A percentile compares a stretch with the other conserved stretches of the same genome.
These are phyloP conservation scores for Rhododendron henanense DNA, from an alignment of 148 eudicot species.

Conservation along the genomic window DNA sequence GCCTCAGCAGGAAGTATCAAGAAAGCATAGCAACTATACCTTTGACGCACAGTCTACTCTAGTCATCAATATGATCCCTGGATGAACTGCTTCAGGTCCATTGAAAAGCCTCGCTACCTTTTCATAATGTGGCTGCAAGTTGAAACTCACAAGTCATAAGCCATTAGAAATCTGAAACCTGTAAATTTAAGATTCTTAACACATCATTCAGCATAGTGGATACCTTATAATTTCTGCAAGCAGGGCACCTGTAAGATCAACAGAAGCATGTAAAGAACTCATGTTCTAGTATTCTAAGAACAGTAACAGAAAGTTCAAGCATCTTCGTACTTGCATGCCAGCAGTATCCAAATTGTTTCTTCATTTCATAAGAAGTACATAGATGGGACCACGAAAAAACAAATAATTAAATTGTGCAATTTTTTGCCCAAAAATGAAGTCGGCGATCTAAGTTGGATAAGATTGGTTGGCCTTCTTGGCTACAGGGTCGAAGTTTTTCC, in stretches of 20 bases:
- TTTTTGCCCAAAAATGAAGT: neutral
- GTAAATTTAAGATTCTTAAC: neutral
- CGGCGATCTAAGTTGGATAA: neutral
- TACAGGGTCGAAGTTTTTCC: neutral
- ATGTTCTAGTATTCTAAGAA: neutral
- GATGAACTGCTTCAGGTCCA: conserved; percentile 85
- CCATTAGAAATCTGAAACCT: conserved; percentile 8
- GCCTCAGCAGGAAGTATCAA: neutral
- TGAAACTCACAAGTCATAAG: conserved; percentile 6
- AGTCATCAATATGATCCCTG: conserved; percentile 81
- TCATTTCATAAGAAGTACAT: neutral
- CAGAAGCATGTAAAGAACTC: conserved; percentile 17
- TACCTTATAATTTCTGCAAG: conserved; percentile 98
- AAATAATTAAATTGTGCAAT: neutral
- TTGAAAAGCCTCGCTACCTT: conserved; percentile 91
- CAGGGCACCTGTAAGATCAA: conserved; percentile 80
- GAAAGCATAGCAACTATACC: conserved; percentile 52
- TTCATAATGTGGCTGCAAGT: conserved; percentile 90
- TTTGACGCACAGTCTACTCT: conserved; percentile 89
- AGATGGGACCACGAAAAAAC: neutral
- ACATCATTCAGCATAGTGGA: conserved; percentile 4
- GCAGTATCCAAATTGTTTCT: conserved; percentile 7
- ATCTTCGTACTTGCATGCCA: neutral
- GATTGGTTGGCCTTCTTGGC: neutral
- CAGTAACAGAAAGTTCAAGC: neutral